Evolutionary conservation across 2,329 filamentous ascomycete genomes (phyloP).

Genomic region (Hirsutella rhossiliensis): DNA sequence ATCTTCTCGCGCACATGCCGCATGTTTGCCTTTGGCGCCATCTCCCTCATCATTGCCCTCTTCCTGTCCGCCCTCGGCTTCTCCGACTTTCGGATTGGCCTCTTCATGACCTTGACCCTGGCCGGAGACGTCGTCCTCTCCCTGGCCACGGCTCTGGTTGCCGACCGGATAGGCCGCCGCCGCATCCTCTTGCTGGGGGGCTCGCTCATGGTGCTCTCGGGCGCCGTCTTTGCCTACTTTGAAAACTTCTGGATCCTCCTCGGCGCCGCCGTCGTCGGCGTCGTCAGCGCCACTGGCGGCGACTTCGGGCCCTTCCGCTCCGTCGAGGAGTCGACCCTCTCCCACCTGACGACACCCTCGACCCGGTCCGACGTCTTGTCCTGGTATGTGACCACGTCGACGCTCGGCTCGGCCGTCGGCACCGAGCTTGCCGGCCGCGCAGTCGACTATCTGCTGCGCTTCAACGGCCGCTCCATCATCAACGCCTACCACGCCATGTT

Average conservation of each 20-base stretch:
- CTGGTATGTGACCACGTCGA: slow-evolving; percentile 50
- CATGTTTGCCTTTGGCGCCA: slow-evolving; percentile 52
- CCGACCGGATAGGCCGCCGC: slow-evolving; percentile 45
- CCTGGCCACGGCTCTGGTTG: slow-evolving; percentile 43
- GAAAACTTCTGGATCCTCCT: slow-evolving; percentile 49
- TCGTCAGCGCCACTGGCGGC: slow-evolving; percentile 49
- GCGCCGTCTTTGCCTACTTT: slow-evolving; percentile 37
- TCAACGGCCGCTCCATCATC: slow-evolving; percentile 34
- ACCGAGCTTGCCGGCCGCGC: slow-evolving; percentile 39
- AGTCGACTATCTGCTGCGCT: slow-evolving; percentile 32
- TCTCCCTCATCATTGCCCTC: slow-evolving; percentile 47
- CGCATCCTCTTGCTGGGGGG: slow-evolving; percentile 40
- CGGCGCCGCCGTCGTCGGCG: slow-evolving; percentile 44
- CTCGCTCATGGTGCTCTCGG: slow-evolving; percentile 43
- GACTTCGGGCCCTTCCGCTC: slow-evolving; percentile 58
- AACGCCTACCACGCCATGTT: slow-evolving; percentile 46
- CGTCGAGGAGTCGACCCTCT: slow-evolving; percentile 53
- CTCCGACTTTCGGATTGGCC: slow-evolving; percentile 45
- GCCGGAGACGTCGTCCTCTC: slow-evolving; percentile 48
- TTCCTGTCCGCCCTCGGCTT: slow-evolving; percentile 45
- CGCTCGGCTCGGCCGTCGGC: slow-evolving; percentile 41
- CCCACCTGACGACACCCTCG: slow-evolving; percentile 43
- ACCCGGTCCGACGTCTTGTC: slow-evolving; percentile 50
- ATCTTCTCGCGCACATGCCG: slow-evolving; percentile 39
- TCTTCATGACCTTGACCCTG: slow-evolving; percentile 54